These are phyloP conservation scores for Zygosaccharomyces sapae DNA, from an alignment of 1,139 yeast genomes.

Conservation along the genomic window DNA sequence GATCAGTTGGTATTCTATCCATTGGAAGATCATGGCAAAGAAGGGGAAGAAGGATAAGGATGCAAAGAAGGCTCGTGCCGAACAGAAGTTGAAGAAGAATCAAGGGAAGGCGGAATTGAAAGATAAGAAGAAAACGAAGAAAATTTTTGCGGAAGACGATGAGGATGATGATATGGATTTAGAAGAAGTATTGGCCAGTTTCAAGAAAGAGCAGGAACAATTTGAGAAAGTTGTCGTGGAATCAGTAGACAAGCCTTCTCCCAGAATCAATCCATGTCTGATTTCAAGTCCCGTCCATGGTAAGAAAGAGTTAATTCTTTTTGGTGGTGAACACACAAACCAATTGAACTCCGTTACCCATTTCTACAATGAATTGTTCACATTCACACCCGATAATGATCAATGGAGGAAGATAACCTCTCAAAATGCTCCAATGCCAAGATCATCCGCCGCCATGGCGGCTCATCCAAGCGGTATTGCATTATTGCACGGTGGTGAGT, in stretches of 20 bases:
- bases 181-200: constrained; percentile 75
- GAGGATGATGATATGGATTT: constrained; percentile 80
- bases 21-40: constrained; percentile 57
- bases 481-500: constrained; percentile 91
- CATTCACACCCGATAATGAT: constrained; percentile 72
- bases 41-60: constrained; percentile 83
- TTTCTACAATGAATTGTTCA: constrained; percentile 76
- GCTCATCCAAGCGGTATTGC: constrained; percentile 88
- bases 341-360: constrained; percentile 49
- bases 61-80: constrained; percentile 84
- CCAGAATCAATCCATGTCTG: constrained; percentile 69
- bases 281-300: constrained; percentile 74
- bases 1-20: neutral
- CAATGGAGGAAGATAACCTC: constrained; percentile 78
- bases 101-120: constrained; percentile 68
- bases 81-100: constrained; percentile 77
- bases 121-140: constrained; percentile 71
- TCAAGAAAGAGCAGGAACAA: constrained; percentile 72
- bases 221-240: constrained; percentile 69
- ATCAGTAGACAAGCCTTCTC: constrained; percentile 55
- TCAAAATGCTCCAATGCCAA: constrained; percentile 83
- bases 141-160: constrained; percentile 70
- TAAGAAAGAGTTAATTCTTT: constrained; percentile 69
- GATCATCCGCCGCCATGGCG: constrained; percentile 92
- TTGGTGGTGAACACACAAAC: constrained; percentile 78